phyloP scores from a whole-genome alignment of 345 rosid genomes.

The Sisymbrium irio region DNA sequence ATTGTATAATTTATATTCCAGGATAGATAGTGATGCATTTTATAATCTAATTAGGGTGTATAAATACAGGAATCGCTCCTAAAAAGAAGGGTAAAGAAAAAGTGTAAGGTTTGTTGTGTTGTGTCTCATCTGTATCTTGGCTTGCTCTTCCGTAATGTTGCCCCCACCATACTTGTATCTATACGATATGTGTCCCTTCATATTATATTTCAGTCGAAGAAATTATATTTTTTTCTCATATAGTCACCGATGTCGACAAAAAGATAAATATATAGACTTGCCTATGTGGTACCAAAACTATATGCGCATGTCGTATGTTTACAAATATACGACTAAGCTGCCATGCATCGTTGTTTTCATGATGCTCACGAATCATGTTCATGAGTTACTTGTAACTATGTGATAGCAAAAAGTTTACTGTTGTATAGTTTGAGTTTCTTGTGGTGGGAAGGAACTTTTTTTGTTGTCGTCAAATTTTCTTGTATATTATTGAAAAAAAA shows the following conservation, averaged over 20 bases:
- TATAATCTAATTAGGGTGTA: not conserved
- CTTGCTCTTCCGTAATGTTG: conserved; percentile 38
- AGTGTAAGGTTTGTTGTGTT: conserved; percentile 66
- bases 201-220: conserved; percentile 15
- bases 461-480: not conserved
- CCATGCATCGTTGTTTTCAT: conserved; percentile 11
- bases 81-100: conserved; percentile 63
- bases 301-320: conserved; percentile 7
- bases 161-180: conserved; percentile 54
- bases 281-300: conserved; percentile 4
- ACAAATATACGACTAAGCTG: not conserved
- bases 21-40: conserved; percentile 15
- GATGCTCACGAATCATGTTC: not conserved
- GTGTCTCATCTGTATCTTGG: conserved; percentile 41
- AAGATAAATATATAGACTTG: not conserved
- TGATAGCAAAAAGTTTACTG: not conserved
- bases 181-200: conserved; percentile 25
- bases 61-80: conserved; percentile 33
- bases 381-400: conserved; percentile 1
- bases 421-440: not conserved
- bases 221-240: not conserved
- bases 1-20: not conserved
- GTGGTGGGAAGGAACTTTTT: not conserved
- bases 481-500: not conserved
- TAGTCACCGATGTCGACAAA: conserved; percentile 15